Evolutionary conservation across 805 yeast species (phyloP), one percentile per base, ranked within the genome.

Genomic region (Monosporozyma siamensis): DNA sequence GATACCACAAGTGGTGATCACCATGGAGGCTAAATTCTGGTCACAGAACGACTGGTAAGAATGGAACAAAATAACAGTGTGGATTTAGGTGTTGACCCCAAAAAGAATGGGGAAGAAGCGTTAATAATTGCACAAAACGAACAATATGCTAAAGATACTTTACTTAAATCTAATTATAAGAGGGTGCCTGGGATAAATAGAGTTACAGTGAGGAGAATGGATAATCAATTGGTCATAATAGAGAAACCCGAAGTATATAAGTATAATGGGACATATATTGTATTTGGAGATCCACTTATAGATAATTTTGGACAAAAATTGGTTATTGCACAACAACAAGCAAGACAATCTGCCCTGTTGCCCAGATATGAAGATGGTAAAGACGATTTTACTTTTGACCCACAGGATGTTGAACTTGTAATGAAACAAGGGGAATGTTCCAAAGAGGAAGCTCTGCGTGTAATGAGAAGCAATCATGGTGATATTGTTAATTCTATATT

Each of bases 401-500:
- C 78, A 44, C 84, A 77, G 51, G 96, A 88, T 63, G 77, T 92
- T 58, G 80, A 80, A 54, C 74, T 89, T 63, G 82, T 92, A 59
- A 73, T 82, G 61, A 90, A 86, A 63, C 97, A 92, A 74, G 81
- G 96, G 57, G 80, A 78, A 59, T 90, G 79, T 48, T 76, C 96
- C 42, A 80, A 88, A 72, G 78, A 77, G 55, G 84, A 86, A 75
- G 97, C 97, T 51, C 83, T 78, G 56, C 82, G 81, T 67, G 95
- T 96, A 55, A 75, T 90, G 67, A 81, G 74, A 66, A 81, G 75
- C 53, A 85, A 89, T 74, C 76, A 84, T 58, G 87, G 89, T 66
- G 97, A 92, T 67, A 78, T 90, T 69, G 96, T 90, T 64, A 87
- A 87, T 65, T 88, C 97, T 54, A 87, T 90, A 66, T 85, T 90